phyloP scores from a whole-genome alignment of 2,329 filamentous ascomycete species.

The Ilyonectria mors-panacis region DNA sequence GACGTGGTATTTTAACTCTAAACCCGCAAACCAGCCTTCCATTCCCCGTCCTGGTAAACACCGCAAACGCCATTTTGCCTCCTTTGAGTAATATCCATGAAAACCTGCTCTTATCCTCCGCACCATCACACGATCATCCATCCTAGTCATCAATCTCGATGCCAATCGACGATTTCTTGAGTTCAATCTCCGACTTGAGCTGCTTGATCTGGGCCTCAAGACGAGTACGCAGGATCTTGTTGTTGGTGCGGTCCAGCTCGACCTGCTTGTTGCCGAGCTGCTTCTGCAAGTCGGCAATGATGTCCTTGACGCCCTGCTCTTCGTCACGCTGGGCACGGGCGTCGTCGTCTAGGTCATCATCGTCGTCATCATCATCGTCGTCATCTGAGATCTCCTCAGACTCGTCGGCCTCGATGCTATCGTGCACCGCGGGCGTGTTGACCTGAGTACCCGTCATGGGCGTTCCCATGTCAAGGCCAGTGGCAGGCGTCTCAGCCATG shows the following conservation, averaged over 20 bases:
- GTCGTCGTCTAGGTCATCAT: conserved; percentile 69
- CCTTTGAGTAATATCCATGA: conserved; percentile 11
- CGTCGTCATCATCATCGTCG: conserved; percentile 67
- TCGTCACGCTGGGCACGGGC: conserved; percentile 65
- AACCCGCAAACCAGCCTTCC: conserved; percentile 32
- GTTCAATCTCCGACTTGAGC: conserved; percentile 60
- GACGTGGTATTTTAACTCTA: conserved; percentile 39
- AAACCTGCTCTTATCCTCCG: not conserved
- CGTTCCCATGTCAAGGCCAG: conserved; percentile 61
- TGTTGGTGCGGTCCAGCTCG: conserved; percentile 60
- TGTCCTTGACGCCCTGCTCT: conserved; percentile 68
- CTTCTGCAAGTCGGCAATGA: conserved; percentile 68
- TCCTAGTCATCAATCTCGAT: conserved; percentile 56
- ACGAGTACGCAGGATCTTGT: conserved; percentile 65
- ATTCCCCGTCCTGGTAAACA: conserved; percentile 26
- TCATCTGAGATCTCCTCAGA: conserved; percentile 59
- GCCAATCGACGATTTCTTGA: conserved; percentile 62
- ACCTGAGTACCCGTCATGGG: conserved; percentile 61
- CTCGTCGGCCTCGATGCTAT: conserved; percentile 60
- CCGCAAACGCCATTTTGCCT: conserved; percentile 38
- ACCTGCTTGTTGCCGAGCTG: conserved; percentile 62
- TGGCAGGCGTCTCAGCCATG: conserved; percentile 58
- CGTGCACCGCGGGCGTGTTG: conserved; percentile 63
- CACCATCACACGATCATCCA: not conserved
- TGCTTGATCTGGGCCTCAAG: conserved; percentile 66